Evolutionary conservation across 2,329 filamentous ascomycete genomes (phyloP), one percentile per base, ranked within the genome.

Genomic region (Ramichloridium luteum): DNA sequence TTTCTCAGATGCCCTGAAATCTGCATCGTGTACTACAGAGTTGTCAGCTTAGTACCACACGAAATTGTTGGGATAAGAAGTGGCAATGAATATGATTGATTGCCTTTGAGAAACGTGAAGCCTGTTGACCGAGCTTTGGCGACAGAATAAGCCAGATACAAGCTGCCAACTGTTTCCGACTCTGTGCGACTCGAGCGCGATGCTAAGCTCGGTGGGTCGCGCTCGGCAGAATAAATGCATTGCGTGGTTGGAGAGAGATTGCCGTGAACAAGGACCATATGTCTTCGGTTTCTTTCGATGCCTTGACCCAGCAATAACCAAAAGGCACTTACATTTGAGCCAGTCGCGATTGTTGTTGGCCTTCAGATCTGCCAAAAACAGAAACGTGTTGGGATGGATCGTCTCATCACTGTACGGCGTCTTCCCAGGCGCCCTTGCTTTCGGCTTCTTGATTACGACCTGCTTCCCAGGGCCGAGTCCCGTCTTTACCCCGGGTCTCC

Each of bases 1-100:
- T 37, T 79, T 77, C 36, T 85, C 70, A 1, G 84, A 73, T 33
- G 75, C 68, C 37, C 85, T 72, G 53, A 81, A 93, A 46, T 92
- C 80, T 27, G 68, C 67, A 54, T 93, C 83, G 53, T 90, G 73
- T 48, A 74, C 83, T 90, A 28, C 28, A 31, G 13, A 20, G 6
- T n/a, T n/a, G 28, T 44, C 30, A 44, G 41, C 39, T n/a, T 32
- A n/a, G n/a, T n/a, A n/a, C n/a, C 23, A 25, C 23, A 25, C 4
- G 8, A 25, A 4, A 4, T 8, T 8, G 4, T 13, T 13, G n/a
- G n/a, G n/a, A 4, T 4, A 25, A 4, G 23, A 13, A 25, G n/a
- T 23, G 8, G 20, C 6, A 30, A 23, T 9, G n/a, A 5, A 31
- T 13, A n/a, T n/a, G n/a, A 23, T 23, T 23, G 9, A 9, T 23